Base-by-base conservation (phyloP, 306 rosid species). In the Luffa aegyptiaca region DNA sequence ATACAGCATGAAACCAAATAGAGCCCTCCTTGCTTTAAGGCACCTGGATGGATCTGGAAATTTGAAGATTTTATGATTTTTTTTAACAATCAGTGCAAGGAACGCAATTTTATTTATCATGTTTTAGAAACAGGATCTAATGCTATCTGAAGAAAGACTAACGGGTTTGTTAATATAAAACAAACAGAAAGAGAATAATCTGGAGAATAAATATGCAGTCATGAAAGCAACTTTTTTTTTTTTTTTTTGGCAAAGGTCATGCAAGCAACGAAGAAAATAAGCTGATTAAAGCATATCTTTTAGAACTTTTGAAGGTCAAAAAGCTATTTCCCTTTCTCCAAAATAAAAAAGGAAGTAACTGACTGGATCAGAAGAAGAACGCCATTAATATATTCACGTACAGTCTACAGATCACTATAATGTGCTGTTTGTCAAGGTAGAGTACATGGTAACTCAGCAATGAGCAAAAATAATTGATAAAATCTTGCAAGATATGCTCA, bases 41-140 rank as follows among this genome's bases (percentile, higher is more conserved):
- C 93, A 46, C 92, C 92, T 1, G 98, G 98, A 90, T 94, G 98
- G 82, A 94, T 91, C 98, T 94, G 92, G 77, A 86, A 81, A 81
- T 81, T 56, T 80, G 70, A 62, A 76, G 55, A 44, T 48, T 79
- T 62, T 76, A 58, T 76, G 69, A 42, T 70, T 16, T 59, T 33
- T 68, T 35, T n/a, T n/a, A 45, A 69, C 76, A 56, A 13, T 11
- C 7, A 20, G 20, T 16, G 63, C 51, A 55, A 45, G 63, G 69
- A 35, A 5, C 37, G 16, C 33, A 11, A 17, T 26, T 14, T 57
- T 53, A 73, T 33, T 6, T 12, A 17, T 82, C 46, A 62, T 72
- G 56, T 36, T 14, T 58, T 13, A 41, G 51, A 79, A 51, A 10
- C 48, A 65, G 11, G 18, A 61, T 3, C 46, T 37, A 45, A 16